These are phyloP conservation scores for Xylariaceae sp. DNA, from an alignment of 2,329 filamentous ascomycete genomes.

Conservation along the genomic window DNA sequence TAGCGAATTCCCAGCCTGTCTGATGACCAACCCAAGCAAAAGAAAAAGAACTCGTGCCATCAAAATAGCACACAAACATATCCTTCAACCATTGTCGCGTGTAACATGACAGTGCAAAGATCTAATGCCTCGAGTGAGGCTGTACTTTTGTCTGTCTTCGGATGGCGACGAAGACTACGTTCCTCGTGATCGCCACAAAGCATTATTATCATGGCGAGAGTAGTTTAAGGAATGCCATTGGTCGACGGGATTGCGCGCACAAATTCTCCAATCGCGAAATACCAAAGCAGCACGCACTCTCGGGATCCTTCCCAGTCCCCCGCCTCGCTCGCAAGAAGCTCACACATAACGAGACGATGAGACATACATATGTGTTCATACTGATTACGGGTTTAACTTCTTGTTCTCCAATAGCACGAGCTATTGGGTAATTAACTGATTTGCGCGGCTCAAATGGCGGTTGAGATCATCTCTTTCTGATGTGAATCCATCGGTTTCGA, in stretches of 20 bases:
- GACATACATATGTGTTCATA: slow-evolving; percentile 1
- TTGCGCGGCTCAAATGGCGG: slow-evolving; percentile 16
- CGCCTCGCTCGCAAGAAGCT: too few relatives aligned
- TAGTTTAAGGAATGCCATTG: slow-evolving; percentile 11
- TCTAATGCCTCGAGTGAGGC: slow-evolving; percentile 11
- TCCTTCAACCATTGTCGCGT: slow-evolving; percentile 11
- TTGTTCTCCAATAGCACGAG: slow-evolving; percentile 1
- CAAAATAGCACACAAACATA: neutral
- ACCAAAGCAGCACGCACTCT: neutral
- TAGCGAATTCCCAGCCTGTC: neutral
- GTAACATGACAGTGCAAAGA: slow-evolving; percentile 16
- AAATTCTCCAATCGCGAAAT: too few relatives aligned
- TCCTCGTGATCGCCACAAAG: slow-evolving; percentile 20
- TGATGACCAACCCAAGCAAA: neutral
- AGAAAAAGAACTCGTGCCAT: slow-evolving; percentile 8
- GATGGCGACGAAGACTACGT: neutral
- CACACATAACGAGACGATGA: neutral
- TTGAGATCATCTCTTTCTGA: slow-evolving; percentile 22
- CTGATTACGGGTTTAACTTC: too few relatives aligned
- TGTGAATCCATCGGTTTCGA: slow-evolving; percentile 27
- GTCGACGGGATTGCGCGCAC: neutral
- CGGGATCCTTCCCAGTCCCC: too few relatives aligned
- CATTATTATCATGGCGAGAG: slow-evolving; percentile 6
- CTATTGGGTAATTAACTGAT: slow-evolving; percentile 9
- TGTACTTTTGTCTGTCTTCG: slow-evolving; percentile 18